A percentile compares a stretch with the other conserved stretches of the same genome.
Evolutionary conservation across 2,329 filamentous ascomycete genomes (phyloP).

Genomic region (Botryotinia calthae): DNA sequence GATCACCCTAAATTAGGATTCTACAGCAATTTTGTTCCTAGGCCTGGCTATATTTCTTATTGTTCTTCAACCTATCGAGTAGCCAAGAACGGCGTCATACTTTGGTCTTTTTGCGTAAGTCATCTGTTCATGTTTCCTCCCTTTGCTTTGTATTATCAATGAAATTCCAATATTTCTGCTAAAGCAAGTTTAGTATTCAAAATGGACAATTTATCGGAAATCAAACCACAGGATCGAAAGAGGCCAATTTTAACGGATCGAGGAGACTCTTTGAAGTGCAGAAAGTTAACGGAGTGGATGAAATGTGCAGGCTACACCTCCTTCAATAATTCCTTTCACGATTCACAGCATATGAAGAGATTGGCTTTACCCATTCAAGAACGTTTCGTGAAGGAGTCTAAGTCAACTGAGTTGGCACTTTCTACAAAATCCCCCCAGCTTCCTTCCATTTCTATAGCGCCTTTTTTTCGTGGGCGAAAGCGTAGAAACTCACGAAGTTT

Average conservation of each 20-base stretch:
- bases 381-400: too few relatives aligned
- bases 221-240: not conserved
- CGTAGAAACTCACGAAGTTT: too few relatives aligned
- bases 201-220: fast-evolving
- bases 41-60: not conserved
- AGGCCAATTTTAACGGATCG: not conserved
- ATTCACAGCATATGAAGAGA: too few relatives aligned
- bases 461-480: too few relatives aligned
- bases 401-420: too few relatives aligned
- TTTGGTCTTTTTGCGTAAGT: not conserved
- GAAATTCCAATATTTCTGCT: not conserved
- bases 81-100: too few relatives aligned
- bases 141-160: not conserved
- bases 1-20: not conserved
- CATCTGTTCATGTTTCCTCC: not conserved
- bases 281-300: not conserved
- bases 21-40: not conserved
- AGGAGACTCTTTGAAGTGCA: not conserved
- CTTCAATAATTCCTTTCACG: too few relatives aligned
- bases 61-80: not conserved
- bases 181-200: not conserved
- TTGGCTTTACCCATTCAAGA: too few relatives aligned
- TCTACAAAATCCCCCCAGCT: too few relatives aligned
- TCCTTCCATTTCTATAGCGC: too few relatives aligned
- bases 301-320: too few relatives aligned